Conservation (phyloP, 768 basidiomycete genomes). For the Asterophora parasitica region DNA sequence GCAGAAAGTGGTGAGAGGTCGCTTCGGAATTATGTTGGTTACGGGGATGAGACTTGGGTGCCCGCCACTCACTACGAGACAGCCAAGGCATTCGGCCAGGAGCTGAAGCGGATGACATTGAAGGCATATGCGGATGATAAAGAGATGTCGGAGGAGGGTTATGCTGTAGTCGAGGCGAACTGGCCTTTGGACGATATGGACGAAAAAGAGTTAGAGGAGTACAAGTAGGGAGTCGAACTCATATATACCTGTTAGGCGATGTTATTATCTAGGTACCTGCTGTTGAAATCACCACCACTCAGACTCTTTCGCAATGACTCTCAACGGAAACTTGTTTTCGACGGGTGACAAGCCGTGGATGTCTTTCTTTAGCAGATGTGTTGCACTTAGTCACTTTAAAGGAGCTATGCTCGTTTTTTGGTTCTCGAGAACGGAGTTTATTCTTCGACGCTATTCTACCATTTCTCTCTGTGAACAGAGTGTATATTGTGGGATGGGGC, state of each 20-base stretch:
- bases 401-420: too few relatives aligned
- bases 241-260: background rate
- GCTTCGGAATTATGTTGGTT: slow-evolving; percentile 16
- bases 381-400: too few relatives aligned
- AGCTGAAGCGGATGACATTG: slow-evolving; percentile 18
- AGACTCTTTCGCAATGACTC: too few relatives aligned
- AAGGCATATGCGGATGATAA: slow-evolving; percentile 13
- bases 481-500: too few relatives aligned
- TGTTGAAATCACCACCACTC: background rate
- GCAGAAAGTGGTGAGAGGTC: slow-evolving; percentile 9
- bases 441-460: too few relatives aligned
- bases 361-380: too few relatives aligned
- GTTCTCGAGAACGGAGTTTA: too few relatives aligned
- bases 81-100: slow-evolving; percentile 21
- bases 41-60: slow-evolving; percentile 27
- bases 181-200: slow-evolving; percentile 38
- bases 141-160: slow-evolving; percentile 21
- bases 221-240: background rate
- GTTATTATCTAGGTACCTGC: background rate
- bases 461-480: too few relatives aligned
- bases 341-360: too few relatives aligned
- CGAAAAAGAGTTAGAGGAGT: slow-evolving; percentile 23
- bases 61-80: slow-evolving; percentile 24
- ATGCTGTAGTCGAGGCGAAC: slow-evolving; percentile 25
- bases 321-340: background rate